Evolutionary conservation across 2,329 filamentous ascomycete genomes (phyloP).

Genomic region (Epichloe scottii): DNA sequence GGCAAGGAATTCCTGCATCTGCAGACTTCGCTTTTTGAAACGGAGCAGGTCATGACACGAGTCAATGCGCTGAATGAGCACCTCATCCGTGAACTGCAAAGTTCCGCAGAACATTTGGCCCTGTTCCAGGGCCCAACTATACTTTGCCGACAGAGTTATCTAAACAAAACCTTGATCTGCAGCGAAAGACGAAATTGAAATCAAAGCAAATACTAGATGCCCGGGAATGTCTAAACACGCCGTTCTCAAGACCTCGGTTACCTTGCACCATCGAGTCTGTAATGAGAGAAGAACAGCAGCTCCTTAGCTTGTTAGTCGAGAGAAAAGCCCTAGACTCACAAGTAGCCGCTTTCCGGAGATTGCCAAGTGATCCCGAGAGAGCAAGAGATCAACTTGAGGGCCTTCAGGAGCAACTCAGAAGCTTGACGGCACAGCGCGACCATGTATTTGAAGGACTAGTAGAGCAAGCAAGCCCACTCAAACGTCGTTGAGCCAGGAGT

Average conservation of each 20-base stretch:
- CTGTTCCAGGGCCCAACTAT: constrained; percentile 34
- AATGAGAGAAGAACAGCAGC: constrained; percentile 42
- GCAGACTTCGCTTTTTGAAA: constrained; percentile 38
- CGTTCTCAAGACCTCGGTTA: constrained; percentile 17
- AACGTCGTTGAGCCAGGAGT: constrained; percentile 16
- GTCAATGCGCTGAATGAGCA: constrained; percentile 44
- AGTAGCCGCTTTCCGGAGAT: constrained; percentile 53
- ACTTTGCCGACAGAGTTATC: constrained; percentile 45
- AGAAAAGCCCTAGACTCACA: constrained; percentile 50
- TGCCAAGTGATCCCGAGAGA: constrained; percentile 58
- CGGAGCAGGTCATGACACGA: constrained; percentile 43
- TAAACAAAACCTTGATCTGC: constrained; percentile 61
- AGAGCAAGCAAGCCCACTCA: constrained; percentile 44
- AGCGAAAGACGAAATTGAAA: constrained; percentile 56
- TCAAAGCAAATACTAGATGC: constrained; percentile 52
- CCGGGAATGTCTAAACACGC: constrained; percentile 37
- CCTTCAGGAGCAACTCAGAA: constrained; percentile 50
- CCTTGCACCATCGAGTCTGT: constrained; percentile 45
- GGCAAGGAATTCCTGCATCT: constrained; percentile 41
- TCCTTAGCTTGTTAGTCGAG: constrained; percentile 41
- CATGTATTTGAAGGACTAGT: constrained; percentile 62
- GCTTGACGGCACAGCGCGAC: constrained; percentile 53
- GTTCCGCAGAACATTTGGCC: constrained; percentile 25
- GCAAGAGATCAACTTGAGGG: constrained; percentile 60
- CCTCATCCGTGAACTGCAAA: constrained; percentile 36